A percentile compares a stretch with the other conserved stretches of the same genome.
These are phyloP conservation scores for Mrakiaceae sp. DNA, from an alignment of 1,284 basidiomycete genomes.

Conservation along the genomic window DNA sequence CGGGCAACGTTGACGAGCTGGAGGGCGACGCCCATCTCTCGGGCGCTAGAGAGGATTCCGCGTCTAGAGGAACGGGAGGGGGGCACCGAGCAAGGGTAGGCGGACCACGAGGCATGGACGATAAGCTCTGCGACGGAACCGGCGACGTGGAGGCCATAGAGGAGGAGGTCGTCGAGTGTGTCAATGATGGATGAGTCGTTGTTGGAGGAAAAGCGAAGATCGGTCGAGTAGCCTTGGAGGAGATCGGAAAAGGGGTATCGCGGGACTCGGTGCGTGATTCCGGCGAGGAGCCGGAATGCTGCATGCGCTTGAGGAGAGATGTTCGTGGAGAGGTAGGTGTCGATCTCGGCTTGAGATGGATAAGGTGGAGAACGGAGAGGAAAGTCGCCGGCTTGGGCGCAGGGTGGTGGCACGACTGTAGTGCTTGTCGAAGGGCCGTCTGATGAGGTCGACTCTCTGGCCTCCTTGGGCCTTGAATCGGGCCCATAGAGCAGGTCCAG, in stretches of 20 bases:
- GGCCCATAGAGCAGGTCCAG: constrained; percentile 1
- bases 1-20: constrained; percentile 37
- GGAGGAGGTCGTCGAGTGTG: constrained; percentile 32
- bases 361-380: constrained; percentile 1
- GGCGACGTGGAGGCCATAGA: constrained; percentile 37
- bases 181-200: constrained; percentile 27
- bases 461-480: too few species aligned
- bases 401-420: constrained; percentile 16
- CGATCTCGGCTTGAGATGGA: constrained; percentile 17
- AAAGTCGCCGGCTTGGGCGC: background rate
- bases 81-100: constrained; percentile 19
- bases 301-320: constrained; percentile 22
- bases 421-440: background rate
- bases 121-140: constrained; percentile 37
- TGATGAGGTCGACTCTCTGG: background rate
- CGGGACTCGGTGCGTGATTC: constrained; percentile 30
- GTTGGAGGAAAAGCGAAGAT: constrained; percentile 25
- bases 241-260: constrained; percentile 36
- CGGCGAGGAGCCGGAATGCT: constrained; percentile 33
- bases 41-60: constrained; percentile 17
- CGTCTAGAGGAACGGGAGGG: background rate
- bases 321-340: constrained; percentile 18
- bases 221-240: constrained; percentile 34
- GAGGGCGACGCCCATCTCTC: constrained; percentile 36
- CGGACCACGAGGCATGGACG: constrained; percentile 36